Evolutionary conservation across 495 filamentous ascomycete genomes (phyloP), one percentile per base, ranked within the genome.

Genomic region (Chlorociboria aeruginascens): DNA sequence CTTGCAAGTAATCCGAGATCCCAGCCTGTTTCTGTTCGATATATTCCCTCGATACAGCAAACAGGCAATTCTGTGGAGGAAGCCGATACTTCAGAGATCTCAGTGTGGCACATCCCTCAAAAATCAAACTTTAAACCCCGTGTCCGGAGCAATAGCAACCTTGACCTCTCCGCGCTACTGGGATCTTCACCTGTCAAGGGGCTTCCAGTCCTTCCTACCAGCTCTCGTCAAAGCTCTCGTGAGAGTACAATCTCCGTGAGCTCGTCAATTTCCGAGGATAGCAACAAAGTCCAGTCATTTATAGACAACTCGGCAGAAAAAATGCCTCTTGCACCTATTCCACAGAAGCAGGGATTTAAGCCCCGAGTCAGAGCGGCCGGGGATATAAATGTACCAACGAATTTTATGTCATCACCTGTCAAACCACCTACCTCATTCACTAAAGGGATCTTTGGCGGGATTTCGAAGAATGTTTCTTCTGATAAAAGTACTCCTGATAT

Each of bases 61-160:
- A 7, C 29, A 17, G 8, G 28, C 31, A 16, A 43, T 8, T 11
- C 13, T 11, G 46, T 39, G 35, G 41, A 37, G 16, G 30, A 25
- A 10, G 43, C 49, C 32, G 46, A 44, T 10, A 20, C 14, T 37
- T 29, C 46, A 7, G 52, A 56, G 34, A 40, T 53, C 12, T 53
- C 56, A 14, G 47, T 46, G 32, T 54, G 45, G 20, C 55, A 62
- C 8, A 63, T 71, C 36, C 63, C 66, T 28, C 70, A 74, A 42
- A 73, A 74, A 56, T 55, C 54, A 45, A 71, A 76, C 46, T 76
- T 76, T 48, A 70, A 69, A 0, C 72, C 73, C 14, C 63, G 63
- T 10, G 63, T 52, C 8, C 60, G 70, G 9, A 54, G 66, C 12
- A 57, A 55, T 16, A 50, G 50, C 8, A 51, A 50, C 42, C 29